Evolutionary conservation across 345 rosid genomes (phyloP).

Genomic region (Eucalyptus erythrocorys): DNA sequence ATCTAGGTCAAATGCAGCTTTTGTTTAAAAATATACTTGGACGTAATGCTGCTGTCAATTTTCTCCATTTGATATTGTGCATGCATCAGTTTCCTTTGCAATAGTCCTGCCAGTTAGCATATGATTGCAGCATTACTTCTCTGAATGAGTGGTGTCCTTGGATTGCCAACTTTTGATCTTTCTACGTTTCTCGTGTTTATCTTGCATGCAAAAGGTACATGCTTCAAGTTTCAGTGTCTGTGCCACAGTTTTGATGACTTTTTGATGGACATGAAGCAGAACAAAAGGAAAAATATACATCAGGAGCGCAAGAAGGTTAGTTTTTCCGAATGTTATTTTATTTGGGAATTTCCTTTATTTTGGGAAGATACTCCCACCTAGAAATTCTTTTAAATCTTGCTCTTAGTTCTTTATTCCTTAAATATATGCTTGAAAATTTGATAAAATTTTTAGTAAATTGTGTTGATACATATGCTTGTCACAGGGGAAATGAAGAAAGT

Average conservation of each 20-base stretch:
- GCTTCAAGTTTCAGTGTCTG: neutral
- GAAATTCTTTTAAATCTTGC: neutral
- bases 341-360: neutral
- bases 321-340: neutral
- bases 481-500: neutral
- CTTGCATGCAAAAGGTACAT: neutral
- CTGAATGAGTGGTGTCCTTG: neutral
- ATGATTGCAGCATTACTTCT: neutral
- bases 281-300: conserved; percentile 80
- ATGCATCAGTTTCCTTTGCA: neutral
- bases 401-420: neutral
- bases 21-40: neutral
- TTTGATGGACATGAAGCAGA: conserved; percentile 93
- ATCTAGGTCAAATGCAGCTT: neutral
- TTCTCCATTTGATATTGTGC: neutral
- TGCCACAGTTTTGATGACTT: conserved; percentile 81
- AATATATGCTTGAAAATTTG: neutral
- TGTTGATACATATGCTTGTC: neutral
- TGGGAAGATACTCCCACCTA: neutral
- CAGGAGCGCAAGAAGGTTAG: conserved; percentile 92
- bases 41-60: neutral
- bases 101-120: neutral
- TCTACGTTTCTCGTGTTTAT: neutral
- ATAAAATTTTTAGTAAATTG: neutral
- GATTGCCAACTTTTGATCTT: neutral